These are phyloP conservation scores for Combretum micranthum DNA, from an alignment of 345 rosid species.

Conservation along the genomic window DNA sequence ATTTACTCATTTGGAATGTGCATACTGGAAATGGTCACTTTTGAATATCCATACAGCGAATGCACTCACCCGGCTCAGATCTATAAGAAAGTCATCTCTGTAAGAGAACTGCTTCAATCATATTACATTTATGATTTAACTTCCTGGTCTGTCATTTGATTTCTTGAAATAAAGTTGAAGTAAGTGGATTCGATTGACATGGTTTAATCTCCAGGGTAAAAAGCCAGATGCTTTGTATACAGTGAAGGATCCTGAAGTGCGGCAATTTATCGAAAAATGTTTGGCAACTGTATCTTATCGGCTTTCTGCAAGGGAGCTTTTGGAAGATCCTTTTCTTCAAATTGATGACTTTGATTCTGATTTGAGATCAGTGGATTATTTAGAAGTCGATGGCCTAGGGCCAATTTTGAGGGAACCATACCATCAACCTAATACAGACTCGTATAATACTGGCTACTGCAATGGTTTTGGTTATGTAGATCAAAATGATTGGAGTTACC, in stretches of 20 bases:
- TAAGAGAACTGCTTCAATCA: conserved; percentile 30
- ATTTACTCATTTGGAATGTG: conserved; percentile 98
- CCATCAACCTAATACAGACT: conserved; percentile 25
- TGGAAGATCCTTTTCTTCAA: conserved; percentile 74
- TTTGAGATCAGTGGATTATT: conserved; percentile 37
- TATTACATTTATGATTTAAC: not conserved
- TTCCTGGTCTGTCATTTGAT: not conserved
- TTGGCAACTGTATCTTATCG: conserved; percentile 74
- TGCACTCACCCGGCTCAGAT: conserved; percentile 95
- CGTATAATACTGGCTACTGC: conserved; percentile 31
- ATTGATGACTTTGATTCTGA: conserved; percentile 50
- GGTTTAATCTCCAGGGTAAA: conserved; percentile 55
- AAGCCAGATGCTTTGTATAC: conserved; percentile 82
- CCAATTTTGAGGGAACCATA: conserved; percentile 50
- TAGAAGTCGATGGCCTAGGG: conserved; percentile 31
- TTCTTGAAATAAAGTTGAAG: not conserved
- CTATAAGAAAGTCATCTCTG: conserved; percentile 96
- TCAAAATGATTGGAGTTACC: conserved; percentile 47
- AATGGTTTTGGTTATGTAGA: conserved; percentile 29
- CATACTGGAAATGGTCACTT: conserved; percentile 93
- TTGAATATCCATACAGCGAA: conserved; percentile 95
- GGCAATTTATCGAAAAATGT: conserved; percentile 79
- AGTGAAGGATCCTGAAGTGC: conserved; percentile 77
- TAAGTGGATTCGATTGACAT: conserved; percentile 9
- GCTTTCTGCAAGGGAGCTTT: conserved; percentile 79